Evolutionary conservation across 139 green algal species (phyloP).

Genomic region (Coelastrella sp.): DNA sequence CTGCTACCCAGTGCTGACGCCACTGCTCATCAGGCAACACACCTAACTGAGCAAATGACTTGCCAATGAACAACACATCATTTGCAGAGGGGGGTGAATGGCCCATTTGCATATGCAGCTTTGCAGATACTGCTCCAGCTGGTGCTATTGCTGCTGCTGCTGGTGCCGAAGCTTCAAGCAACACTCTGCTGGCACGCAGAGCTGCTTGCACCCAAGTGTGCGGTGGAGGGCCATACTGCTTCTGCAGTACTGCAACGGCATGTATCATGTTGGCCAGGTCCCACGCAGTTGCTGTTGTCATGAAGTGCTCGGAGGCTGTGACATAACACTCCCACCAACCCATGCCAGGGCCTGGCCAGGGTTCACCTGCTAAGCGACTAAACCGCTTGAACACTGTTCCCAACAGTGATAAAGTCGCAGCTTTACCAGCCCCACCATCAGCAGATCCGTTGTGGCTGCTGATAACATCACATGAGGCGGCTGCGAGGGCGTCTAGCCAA

Average conservation of each 20-base stretch:
- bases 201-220: neutral
- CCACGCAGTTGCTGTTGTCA: neutral
- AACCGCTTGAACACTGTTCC: conserved; percentile 16
- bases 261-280: neutral
- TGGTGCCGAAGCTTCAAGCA: neutral
- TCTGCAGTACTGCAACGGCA: neutral
- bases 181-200: neutral
- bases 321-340: conserved; percentile 7
- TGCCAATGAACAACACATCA: conserved; percentile 13
- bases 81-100: neutral
- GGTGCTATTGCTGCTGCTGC: conserved; percentile 20
- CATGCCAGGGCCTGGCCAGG: neutral
- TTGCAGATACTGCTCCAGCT: neutral
- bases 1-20: neutral
- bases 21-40: conserved; percentile 5
- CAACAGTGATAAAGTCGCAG: neutral
- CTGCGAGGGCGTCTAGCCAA: conserved; percentile 15
- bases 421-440: neutral
- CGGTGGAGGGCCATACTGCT: neutral
- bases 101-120: neutral
- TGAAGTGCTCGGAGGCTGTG: neutral
- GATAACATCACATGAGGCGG: neutral
- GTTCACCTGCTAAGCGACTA: neutral
- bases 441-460: neutral
- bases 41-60: neutral